A percentile compares a stretch with the other conserved stretches of the same genome.
Evolutionary conservation across 345 rosid species (phyloP).

Genomic region (Moringa oleifera): DNA sequence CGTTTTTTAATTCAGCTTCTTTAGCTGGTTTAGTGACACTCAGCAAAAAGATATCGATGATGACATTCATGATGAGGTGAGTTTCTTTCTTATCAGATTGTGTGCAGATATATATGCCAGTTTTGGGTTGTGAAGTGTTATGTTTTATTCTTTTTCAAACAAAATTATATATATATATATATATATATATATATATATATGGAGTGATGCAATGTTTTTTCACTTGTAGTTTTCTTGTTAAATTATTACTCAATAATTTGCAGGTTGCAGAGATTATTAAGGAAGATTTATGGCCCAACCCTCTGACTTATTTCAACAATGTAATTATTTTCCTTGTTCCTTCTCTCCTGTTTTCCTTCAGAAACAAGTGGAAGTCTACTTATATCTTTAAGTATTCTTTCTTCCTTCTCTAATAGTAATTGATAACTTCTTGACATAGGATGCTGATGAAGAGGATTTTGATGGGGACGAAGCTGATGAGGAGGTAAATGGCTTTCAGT

Average conservation of each 20-base stretch:
- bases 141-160: too few species aligned
- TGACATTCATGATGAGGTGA: slow-evolving; percentile 78
- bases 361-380: background rate
- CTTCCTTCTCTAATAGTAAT: slow-evolving; percentile 1
- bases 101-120: too few species aligned
- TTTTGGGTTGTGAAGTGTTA: too few species aligned
- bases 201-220: background rate
- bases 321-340: slow-evolving; percentile 30
- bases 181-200: too few species aligned
- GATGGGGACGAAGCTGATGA: slow-evolving; percentile 58
- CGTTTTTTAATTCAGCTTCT: slow-evolving; percentile 53
- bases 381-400: background rate
- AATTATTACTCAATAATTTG: slow-evolving; percentile 10
- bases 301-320: slow-evolving; percentile 77
- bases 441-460: slow-evolving; percentile 68
- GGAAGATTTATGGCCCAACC: slow-evolving; percentile 95
- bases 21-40: slow-evolving; percentile 70
- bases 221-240: slow-evolving; percentile 7
- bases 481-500: slow-evolving; percentile 33
- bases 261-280: slow-evolving; percentile 93
- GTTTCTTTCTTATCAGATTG: slow-evolving; percentile 10
- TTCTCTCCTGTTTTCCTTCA: background rate
- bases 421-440: slow-evolving; percentile 29
- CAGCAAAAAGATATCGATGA: slow-evolving; percentile 51
- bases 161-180: too few species aligned